Evolutionary conservation across 129 eudicot genomes (phyloP).

Genomic region (Silybum marianum): DNA sequence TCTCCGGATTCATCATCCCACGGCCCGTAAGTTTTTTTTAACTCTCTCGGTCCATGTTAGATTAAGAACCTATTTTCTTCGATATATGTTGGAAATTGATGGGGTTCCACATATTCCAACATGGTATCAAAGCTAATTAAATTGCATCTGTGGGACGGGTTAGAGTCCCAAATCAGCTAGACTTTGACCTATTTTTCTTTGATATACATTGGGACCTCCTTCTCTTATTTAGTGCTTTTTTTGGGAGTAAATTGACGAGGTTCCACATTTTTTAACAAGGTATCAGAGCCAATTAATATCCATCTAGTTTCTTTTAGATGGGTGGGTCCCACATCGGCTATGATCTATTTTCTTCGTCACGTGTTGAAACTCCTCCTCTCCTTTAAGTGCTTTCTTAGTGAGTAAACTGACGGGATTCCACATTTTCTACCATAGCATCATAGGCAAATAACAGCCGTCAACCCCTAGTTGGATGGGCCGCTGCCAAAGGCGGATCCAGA

Average conservation of each 20-base stretch:
- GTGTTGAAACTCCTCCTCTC: neutral
- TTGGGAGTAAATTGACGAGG: too few relatives aligned
- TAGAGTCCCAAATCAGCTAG: neutral
- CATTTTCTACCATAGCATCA: neutral
- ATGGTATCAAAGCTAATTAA: neutral
- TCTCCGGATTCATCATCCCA: constrained; percentile 81
- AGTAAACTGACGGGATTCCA: neutral
- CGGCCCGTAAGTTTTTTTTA: constrained; percentile 50
- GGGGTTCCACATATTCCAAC: neutral
- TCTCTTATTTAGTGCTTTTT: neutral
- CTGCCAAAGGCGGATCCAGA: too few relatives aligned
- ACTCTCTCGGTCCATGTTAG: neutral
- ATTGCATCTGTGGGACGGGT: neutral
- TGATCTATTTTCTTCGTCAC: neutral
- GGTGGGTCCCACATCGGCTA: neutral
- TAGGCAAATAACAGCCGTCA: neutral
- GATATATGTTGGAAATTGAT: neutral
- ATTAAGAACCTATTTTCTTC: neutral
- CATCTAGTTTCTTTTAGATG: neutral
- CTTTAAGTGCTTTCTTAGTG: neutral
- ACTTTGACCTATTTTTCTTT: neutral
- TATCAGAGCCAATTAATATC: neutral
- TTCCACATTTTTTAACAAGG: neutral
- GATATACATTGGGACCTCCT: neutral
- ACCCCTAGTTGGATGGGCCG: neutral